phyloP scores from a whole-genome alignment of 495 filamentous ascomycete species.

The Talaromyces stipitatus region DNA sequence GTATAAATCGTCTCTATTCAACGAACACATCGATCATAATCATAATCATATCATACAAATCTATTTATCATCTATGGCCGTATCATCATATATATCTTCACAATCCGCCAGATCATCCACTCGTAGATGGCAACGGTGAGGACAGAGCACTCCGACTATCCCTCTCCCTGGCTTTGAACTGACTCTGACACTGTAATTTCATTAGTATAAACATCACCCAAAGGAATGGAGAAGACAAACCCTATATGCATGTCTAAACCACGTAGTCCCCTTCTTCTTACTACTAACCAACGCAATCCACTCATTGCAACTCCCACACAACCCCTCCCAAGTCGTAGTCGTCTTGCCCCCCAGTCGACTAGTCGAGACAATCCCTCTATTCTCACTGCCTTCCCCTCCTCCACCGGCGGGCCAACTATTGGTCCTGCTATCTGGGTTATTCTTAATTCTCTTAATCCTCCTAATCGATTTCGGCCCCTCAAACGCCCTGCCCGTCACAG shows the following conservation, averaged over 20 bases:
- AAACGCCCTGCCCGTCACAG: slow-evolving; percentile 65
- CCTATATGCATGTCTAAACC: slow-evolving; percentile 82
- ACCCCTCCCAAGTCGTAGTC: slow-evolving; percentile 53
- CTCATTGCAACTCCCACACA: slow-evolving; percentile 68
- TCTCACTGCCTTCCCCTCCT: neutral
- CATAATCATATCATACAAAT: neutral
- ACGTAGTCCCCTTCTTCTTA: slow-evolving; percentile 81
- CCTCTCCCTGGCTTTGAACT: neutral
- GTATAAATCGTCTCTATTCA: neutral
- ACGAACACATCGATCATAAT: neutral
- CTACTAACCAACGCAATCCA: slow-evolving; percentile 74
- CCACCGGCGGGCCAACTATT: neutral
- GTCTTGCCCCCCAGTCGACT: neutral
- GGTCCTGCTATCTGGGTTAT: slow-evolving; percentile 51
- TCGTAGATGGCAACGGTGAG: neutral
- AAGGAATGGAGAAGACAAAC: slow-evolving; percentile 22
- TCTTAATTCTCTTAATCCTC: slow-evolving; percentile 56
- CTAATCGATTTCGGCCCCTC: slow-evolving; percentile 63
- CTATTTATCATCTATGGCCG: neutral
- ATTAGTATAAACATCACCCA: neutral
- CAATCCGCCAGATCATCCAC: neutral
- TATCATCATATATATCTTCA: no score
- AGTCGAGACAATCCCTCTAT: neutral
- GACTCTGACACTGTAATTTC: neutral
- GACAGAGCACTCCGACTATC: neutral